These are phyloP conservation scores for Rusavskia elegans DNA, from an alignment of 495 filamentous ascomycete genomes.

Conservation along the genomic window DNA sequence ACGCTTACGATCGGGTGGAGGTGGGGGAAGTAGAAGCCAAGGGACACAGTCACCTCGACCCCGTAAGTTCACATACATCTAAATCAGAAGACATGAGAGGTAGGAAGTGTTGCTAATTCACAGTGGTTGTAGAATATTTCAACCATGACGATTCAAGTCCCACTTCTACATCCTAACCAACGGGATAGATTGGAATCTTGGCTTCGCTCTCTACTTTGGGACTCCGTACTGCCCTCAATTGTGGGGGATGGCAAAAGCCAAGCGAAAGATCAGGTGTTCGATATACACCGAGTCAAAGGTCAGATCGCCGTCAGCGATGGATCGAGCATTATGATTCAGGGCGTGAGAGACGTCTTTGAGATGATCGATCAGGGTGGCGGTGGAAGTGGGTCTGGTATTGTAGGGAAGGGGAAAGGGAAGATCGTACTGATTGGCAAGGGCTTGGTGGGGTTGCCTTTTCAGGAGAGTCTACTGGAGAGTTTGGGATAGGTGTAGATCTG, in stretches of 20 bases:
- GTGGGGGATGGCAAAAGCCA: not conserved
- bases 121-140: slow-evolving; percentile 52
- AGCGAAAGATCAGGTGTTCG: slow-evolving; percentile 23
- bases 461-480: slow-evolving; percentile 26
- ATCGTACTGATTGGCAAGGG: slow-evolving; percentile 66
- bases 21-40: slow-evolving; percentile 43
- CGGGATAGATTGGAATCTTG: slow-evolving; percentile 56
- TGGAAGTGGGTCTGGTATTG: slow-evolving; percentile 5
- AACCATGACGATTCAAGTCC: slow-evolving; percentile 55
- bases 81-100: not conserved
- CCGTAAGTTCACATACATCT: slow-evolving; percentile 30
- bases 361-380: slow-evolving; percentile 48
- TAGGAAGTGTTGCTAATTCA: not conserved
- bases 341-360: slow-evolving; percentile 86
- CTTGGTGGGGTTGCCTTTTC: slow-evolving; percentile 29
- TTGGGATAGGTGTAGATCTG: not conserved
- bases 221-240: slow-evolving; percentile 41
- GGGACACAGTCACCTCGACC: slow-evolving; percentile 71
- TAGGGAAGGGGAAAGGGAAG: slow-evolving; percentile 36
- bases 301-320: slow-evolving; percentile 47
- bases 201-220: slow-evolving; percentile 77
- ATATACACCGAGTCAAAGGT: slow-evolving; percentile 80
- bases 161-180: slow-evolving; percentile 33
- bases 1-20: slow-evolving; percentile 76
- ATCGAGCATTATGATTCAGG: slow-evolving; percentile 62